phyloP scores from a whole-genome alignment of 305 asterid genomes.

The Nicotiana rustica region DNA sequence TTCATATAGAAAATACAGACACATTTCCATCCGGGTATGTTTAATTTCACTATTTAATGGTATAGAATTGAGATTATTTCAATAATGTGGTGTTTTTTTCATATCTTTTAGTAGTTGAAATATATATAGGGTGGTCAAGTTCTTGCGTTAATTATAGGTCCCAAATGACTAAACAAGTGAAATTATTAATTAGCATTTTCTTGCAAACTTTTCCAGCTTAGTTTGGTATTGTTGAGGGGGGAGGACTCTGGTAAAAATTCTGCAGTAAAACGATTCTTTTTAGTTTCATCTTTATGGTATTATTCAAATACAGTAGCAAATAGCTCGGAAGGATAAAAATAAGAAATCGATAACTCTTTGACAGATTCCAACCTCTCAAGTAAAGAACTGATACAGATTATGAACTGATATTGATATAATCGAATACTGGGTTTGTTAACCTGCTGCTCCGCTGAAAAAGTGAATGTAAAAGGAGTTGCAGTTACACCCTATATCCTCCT shows the following conservation, averaged over 20 bases:
- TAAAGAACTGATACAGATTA: too few species aligned
- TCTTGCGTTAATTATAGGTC: neutral
- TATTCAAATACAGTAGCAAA: neutral
- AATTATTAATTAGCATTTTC: neutral
- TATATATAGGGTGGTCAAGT: neutral
- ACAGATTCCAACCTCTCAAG: too few species aligned
- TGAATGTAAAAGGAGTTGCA: neutral
- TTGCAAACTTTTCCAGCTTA: neutral
- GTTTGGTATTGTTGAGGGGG: neutral
- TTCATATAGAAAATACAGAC: conserved; percentile 36
- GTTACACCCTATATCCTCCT: neutral
- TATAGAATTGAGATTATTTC: conserved; percentile 13
- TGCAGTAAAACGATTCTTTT: neutral
- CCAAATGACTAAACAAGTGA: neutral
- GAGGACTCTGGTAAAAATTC: neutral
- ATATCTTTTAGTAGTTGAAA: conserved; percentile 1
- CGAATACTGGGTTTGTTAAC: too few species aligned
- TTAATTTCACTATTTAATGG: conserved; percentile 14
- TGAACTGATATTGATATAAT: too few species aligned
- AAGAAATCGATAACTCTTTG: neutral
- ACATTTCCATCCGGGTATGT: conserved; percentile 60
- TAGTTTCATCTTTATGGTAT: neutral
- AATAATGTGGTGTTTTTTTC: neutral
- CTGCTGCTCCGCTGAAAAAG: too few species aligned
- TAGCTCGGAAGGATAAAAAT: neutral